Conservation (phyloP, 306 rosid species). For the Gleditsia sinensis region DNA sequence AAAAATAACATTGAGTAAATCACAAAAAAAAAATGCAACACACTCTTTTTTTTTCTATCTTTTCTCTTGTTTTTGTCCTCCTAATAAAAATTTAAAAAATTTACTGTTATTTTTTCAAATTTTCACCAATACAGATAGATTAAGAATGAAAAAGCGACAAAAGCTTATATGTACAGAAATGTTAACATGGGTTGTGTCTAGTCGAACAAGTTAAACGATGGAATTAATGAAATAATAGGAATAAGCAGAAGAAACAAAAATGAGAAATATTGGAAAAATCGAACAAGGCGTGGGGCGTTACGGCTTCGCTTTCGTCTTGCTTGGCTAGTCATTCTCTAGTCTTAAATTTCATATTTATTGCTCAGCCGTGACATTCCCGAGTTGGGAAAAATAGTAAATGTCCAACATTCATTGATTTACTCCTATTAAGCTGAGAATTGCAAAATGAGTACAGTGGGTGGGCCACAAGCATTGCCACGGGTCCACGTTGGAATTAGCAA, state of each 20-base stretch:
- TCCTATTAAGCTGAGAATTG: not conserved
- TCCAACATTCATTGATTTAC: not conserved
- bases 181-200: not conserved
- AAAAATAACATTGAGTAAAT: no score
- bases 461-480: not conserved
- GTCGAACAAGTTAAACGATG: not conserved
- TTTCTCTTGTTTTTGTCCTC: no score
- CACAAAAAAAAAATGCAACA: no score
- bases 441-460: not conserved
- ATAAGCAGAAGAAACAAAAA: not conserved
- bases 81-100: no score
- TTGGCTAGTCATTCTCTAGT: not conserved
- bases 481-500: not conserved
- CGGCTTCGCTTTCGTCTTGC: no score
- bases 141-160: no score
- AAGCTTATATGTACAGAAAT: no score
- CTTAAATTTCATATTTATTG: conserved; percentile 31
- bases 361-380: conserved; percentile 14
- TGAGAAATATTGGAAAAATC: no score
- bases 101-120: no score
- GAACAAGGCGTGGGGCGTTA: no score
- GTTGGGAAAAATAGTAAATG: conserved; percentile 24
- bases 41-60: no score
- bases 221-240: not conserved
- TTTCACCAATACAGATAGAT: no score